Percentiles rank a stretch among this genome's conserved stretches.
Conservation (phyloP, 345 rosid species). For the Geranium rotundifolium region DNA sequence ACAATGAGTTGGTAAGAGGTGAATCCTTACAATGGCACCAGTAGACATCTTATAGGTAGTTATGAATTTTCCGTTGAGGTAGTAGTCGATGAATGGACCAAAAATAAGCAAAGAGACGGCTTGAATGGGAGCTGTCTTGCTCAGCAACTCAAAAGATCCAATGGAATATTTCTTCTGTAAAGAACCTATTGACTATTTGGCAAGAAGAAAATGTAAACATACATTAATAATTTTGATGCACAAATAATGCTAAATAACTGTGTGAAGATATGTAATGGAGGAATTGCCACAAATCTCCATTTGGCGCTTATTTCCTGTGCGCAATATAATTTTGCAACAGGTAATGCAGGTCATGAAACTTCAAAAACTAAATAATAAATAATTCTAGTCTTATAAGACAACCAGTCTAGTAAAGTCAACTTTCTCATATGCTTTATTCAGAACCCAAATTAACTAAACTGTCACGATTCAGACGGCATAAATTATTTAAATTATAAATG, state of each 20-base stretch:
- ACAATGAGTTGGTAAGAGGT: background rate
- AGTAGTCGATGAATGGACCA: conserved; percentile 79
- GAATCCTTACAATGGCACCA: conserved; percentile 58
- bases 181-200: conserved; percentile 77
- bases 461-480: too few species aligned
- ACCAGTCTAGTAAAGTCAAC: too few species aligned
- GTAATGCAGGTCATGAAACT: too few species aligned
- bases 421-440: too few species aligned
- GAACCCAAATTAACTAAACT: too few species aligned
- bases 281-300: background rate
- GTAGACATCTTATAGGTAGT: conserved; percentile 57
- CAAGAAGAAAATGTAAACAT: conserved; percentile 8
- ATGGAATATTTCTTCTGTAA: conserved; percentile 81
- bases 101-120: conserved; percentile 70
- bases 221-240: background rate
- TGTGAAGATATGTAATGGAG: background rate
- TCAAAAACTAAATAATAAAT: too few species aligned
- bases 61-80: conserved; percentile 48
- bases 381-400: too few species aligned
- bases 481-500: too few species aligned
- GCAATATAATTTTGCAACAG: too few species aligned
- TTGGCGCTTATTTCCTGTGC: too few species aligned
- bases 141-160: conserved; percentile 83
- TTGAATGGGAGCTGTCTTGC: conserved; percentile 96
- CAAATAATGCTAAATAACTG: background rate